Conservation (phyloP, 495 filamentous ascomycete species). For the Xylaria nigripes region DNA sequence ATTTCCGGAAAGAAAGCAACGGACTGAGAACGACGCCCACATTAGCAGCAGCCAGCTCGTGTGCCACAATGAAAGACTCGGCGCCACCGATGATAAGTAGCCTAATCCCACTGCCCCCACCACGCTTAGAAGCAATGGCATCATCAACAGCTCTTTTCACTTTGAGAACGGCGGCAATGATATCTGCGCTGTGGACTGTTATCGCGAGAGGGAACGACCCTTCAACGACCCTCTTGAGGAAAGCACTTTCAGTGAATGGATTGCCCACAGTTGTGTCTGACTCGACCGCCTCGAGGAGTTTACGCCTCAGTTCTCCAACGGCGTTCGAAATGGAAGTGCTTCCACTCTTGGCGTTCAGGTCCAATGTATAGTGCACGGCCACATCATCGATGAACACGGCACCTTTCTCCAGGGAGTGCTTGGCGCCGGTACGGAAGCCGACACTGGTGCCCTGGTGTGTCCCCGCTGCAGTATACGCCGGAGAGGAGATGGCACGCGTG, state of each 20-base stretch:
- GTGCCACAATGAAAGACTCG: slow-evolving; percentile 41
- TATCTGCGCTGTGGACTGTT: slow-evolving; percentile 39
- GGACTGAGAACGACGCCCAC: slow-evolving; percentile 45
- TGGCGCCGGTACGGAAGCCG: slow-evolving; percentile 37
- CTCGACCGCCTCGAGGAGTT: slow-evolving; percentile 34
- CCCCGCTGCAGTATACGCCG: slow-evolving; percentile 23
- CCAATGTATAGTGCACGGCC: slow-evolving; percentile 39
- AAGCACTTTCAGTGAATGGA: slow-evolving; percentile 31
- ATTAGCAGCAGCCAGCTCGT: slow-evolving; percentile 35
- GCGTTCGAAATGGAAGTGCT: slow-evolving; percentile 35
- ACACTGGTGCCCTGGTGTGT: slow-evolving; percentile 40
- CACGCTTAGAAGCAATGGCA: slow-evolving; percentile 14
- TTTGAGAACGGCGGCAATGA: slow-evolving; percentile 33
- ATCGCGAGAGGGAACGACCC: slow-evolving; percentile 32
- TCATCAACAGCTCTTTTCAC: slow-evolving; percentile 32
- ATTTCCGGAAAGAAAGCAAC: slow-evolving; percentile 30
- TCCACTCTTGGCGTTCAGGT: slow-evolving; percentile 24
- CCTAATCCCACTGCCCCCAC: slow-evolving; percentile 17
- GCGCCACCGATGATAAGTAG: slow-evolving; percentile 42
- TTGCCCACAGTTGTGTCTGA: slow-evolving; percentile 23
- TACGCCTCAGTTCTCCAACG: slow-evolving; percentile 31
- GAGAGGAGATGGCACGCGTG: slow-evolving; percentile 40
- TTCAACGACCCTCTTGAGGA: slow-evolving; percentile 32
- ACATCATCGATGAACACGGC: slow-evolving; percentile 36
- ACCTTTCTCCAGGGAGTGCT: slow-evolving; percentile 22